Conservation (phyloP, 1,284 basidiomycete genomes). For the Boletus mariae region DNA sequence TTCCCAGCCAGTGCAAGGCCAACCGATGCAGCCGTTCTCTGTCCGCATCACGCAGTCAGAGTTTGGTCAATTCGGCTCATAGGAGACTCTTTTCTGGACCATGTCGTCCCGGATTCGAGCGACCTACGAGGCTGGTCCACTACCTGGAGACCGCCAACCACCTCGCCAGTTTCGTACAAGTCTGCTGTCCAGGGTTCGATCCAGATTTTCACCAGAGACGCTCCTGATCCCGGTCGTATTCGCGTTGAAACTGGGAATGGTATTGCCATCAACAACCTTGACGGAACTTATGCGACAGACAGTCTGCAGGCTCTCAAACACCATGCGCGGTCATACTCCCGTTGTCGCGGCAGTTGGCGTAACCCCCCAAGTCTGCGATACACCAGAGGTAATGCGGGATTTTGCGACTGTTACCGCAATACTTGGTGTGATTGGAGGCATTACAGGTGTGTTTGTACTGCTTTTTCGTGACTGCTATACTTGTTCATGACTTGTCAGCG, state of each 20-base stretch:
- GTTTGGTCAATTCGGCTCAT: too few relatives aligned
- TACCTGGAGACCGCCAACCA: too few relatives aligned
- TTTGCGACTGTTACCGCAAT: constrained; percentile 23
- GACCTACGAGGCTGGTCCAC: too few relatives aligned
- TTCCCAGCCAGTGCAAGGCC: too few relatives aligned
- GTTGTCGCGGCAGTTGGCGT: constrained; percentile 1
- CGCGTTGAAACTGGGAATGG: background rate
- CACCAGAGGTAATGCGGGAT: constrained; percentile 19
- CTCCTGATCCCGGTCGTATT: background rate
- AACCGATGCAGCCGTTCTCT: too few relatives aligned
- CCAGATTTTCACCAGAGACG: background rate
- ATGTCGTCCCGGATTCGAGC: too few relatives aligned
- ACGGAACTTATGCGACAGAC: constrained; percentile 28
- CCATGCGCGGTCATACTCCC: constrained; percentile 4
- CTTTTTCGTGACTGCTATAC: background rate
- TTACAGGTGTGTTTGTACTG: constrained; percentile 22
- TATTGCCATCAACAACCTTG: constrained; percentile 23
- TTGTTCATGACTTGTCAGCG: constrained; percentile 16
- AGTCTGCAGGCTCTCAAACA: constrained; percentile 28
- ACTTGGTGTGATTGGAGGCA: constrained; percentile 12
- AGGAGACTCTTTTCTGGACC: too few relatives aligned
- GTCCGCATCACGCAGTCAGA: too few relatives aligned
- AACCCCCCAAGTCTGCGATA: constrained; percentile 21
- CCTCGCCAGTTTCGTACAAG: too few relatives aligned
- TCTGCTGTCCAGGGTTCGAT: too few relatives aligned